Evolutionary conservation across 352 stramenopile species (phyloP).

Genomic region (Pythium rishiriense): DNA sequence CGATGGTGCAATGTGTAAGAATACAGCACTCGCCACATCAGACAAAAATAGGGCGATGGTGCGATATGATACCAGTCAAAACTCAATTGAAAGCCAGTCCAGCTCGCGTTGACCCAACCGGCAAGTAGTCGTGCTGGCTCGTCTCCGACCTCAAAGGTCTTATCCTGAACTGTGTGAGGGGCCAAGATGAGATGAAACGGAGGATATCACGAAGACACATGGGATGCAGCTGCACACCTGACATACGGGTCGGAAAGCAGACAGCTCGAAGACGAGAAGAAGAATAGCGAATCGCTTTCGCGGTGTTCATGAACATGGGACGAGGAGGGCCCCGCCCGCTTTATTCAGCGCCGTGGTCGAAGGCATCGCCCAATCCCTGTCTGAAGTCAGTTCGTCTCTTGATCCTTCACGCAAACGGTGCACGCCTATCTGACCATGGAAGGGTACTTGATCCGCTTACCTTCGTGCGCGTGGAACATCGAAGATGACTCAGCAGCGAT

Average conservation of each 20-base stretch:
- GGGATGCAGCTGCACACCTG: conserved; percentile 10
- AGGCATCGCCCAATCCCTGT: background rate
- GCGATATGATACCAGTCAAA: background rate
- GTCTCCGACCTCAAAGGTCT: background rate
- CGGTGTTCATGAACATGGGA: background rate
- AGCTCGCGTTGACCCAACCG: background rate
- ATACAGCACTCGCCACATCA: background rate
- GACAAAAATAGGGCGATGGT: background rate
- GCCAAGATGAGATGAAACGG: background rate
- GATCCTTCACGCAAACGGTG: background rate
- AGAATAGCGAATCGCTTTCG: background rate
- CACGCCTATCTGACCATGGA: conserved; percentile 42
- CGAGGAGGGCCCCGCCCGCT: background rate
- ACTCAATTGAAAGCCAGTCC: conserved; percentile 3
- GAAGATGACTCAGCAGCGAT: conserved; percentile 2
- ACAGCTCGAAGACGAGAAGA: conserved; percentile 13
- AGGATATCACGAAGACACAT: background rate
- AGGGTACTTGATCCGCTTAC: conserved; percentile 69
- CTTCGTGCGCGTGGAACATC: conserved; percentile 27
- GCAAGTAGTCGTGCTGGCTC: background rate
- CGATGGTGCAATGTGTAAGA: background rate
- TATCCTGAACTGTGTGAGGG: background rate
- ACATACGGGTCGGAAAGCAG: background rate
- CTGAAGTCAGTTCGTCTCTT: background rate
- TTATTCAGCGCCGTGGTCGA: background rate